A percentile compares a stretch with the other conserved stretches of the same genome.
Conservation (phyloP, 768 basidiomycete species). For the Amanita fuliginea region DNA sequence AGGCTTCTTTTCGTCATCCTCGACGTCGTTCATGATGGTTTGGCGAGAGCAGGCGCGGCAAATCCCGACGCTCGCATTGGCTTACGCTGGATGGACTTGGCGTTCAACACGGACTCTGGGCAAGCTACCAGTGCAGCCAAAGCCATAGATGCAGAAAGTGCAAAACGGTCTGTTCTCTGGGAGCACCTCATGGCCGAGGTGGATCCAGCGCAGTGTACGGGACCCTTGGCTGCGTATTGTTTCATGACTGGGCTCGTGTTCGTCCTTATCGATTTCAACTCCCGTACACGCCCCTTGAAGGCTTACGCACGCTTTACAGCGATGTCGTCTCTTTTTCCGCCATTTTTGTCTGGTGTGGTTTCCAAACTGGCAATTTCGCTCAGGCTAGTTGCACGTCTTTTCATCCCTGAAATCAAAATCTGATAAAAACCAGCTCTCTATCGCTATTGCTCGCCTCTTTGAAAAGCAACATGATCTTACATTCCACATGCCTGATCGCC, state of each 20-base stretch:
- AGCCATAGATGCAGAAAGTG: neutral
- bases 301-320: conserved; percentile 21
- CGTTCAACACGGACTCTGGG: neutral
- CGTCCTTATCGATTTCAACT: conserved; percentile 15
- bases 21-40: conserved; percentile 4
- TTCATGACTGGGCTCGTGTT: conserved; percentile 78
- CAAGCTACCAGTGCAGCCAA: neutral
- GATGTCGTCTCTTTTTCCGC: conserved; percentile 70
- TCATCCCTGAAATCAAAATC: conserved; percentile 4
- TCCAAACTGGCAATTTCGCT: conserved; percentile 72
- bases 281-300: neutral
- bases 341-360: conserved; percentile 77
- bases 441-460: conserved; percentile 80
- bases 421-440: conserved; percentile 43
- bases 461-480: conserved; percentile 34
- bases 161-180: conserved; percentile 15
- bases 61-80: neutral
- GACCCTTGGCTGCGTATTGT: conserved; percentile 53
- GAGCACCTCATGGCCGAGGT: conserved; percentile 33
- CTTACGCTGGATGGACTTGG: no score
- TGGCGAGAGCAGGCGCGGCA: neutral
- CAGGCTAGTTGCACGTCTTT: conserved; percentile 30
- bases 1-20: conserved; percentile 62
- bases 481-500: conserved; percentile 77
- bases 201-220: conserved; percentile 36